Evolutionary conservation across 805 yeast species (phyloP).

Genomic region (Saturnispora bothae): DNA sequence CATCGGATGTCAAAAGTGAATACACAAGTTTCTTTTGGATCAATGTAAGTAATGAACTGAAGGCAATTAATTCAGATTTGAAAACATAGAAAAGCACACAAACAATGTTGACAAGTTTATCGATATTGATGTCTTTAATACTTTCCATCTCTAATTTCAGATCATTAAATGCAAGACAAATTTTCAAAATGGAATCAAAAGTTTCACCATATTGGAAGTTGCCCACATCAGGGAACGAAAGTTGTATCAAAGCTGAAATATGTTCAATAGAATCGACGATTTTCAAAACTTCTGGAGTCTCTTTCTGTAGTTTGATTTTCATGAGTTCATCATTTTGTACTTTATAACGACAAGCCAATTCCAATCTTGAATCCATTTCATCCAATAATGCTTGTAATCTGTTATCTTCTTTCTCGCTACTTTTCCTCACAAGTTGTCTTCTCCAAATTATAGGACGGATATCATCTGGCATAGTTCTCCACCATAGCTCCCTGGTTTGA

Average conservation of each 20-base stretch:
- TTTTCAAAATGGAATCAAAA: conserved; percentile 22
- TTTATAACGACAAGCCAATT: conserved; percentile 25
- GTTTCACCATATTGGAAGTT: conserved; percentile 23
- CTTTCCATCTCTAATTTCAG: conserved; percentile 10
- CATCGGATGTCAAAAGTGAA: conserved; percentile 10
- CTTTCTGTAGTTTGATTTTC: conserved; percentile 13
- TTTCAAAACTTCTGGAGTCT: conserved; percentile 9
- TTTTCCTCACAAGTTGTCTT: conserved; percentile 31
- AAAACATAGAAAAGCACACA: conserved; percentile 22
- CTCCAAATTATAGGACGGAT: conserved; percentile 44
- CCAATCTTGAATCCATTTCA: conserved; percentile 16
- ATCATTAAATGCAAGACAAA: conserved; percentile 17
- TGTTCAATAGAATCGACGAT: conserved; percentile 17
- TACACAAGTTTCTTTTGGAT: conserved; percentile 22
- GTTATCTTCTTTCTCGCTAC: conserved; percentile 11
- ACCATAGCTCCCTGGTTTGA: conserved; percentile 43
- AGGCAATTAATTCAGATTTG: conserved; percentile 16
- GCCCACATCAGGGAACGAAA: conserved; percentile 21
- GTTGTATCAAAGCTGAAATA: conserved; percentile 18
- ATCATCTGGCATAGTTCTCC: conserved; percentile 44
- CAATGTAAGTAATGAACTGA: conserved; percentile 20
- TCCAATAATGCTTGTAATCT: conserved; percentile 9
- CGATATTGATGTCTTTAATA: conserved; percentile 11
- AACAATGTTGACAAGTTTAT: conserved; percentile 17
- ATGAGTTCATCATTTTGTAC: conserved; percentile 12